A percentile compares a stretch with the other conserved stretches of the same genome.
These are phyloP conservation scores for Arthrobotrys musiformis DNA, from an alignment of 2,329 filamentous ascomycete species.

Conservation along the genomic window DNA sequence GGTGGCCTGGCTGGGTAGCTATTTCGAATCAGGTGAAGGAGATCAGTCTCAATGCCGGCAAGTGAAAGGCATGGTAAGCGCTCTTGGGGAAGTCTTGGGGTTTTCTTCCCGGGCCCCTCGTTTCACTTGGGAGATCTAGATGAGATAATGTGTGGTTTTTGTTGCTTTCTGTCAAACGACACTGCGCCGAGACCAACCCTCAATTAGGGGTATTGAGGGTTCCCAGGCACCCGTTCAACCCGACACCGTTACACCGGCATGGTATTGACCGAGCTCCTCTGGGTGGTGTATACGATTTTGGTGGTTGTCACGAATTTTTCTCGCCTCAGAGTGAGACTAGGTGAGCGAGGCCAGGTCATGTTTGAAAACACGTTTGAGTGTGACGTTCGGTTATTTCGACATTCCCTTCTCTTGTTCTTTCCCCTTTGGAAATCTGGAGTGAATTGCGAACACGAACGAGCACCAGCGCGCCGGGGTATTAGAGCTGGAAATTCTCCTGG, in stretches of 20 bases:
- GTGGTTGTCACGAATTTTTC: too few relatives aligned
- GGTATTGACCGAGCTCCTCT: background rate
- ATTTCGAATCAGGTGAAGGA: background rate
- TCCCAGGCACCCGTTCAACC: background rate
- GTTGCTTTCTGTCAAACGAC: background rate
- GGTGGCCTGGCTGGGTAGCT: background rate
- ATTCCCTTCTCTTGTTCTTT: background rate
- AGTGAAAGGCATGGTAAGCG: background rate
- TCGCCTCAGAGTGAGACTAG: conserved; percentile 1
- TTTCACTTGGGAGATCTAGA: background rate
- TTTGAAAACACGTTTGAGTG: background rate
- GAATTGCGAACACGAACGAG: background rate
- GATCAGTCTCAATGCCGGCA: background rate
- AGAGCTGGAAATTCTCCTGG: too few relatives aligned
- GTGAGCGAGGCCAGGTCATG: background rate
- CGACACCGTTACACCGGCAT: background rate
- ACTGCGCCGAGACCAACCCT: background rate
- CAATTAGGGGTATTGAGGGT: background rate
- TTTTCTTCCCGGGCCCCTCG: background rate
- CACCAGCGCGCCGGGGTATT: too few relatives aligned
- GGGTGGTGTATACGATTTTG: background rate
- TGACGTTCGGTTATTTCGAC: background rate
- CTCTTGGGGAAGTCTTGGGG: background rate
- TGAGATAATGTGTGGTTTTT: conserved; percentile 12
- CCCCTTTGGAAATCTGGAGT: background rate